Evolutionary conservation across 1,284 basidiomycete genomes (phyloP).

Genomic region (Calocybe gambosa): DNA sequence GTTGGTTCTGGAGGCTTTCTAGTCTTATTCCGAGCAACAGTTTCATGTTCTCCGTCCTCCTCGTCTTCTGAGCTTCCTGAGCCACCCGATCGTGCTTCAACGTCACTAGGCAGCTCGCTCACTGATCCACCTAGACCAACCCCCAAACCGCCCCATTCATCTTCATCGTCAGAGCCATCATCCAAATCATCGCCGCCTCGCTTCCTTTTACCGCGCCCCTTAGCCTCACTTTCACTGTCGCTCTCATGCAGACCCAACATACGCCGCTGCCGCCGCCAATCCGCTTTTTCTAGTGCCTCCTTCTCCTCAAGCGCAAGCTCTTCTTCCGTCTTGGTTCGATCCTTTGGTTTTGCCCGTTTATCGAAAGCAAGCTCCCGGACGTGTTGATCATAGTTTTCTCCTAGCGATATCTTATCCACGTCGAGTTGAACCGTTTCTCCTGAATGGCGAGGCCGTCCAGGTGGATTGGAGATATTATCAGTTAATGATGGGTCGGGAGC

Average conservation of each 20-base stretch:
- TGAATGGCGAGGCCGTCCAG: constrained; percentile 19
- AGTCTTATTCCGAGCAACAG: constrained; percentile 28
- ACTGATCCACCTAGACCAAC: constrained; percentile 32
- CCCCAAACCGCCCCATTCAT: constrained; percentile 40
- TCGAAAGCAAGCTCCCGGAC: constrained; percentile 94
- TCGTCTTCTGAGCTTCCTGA: constrained; percentile 16
- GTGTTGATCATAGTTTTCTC: constrained; percentile 78
- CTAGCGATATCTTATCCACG: constrained; percentile 20
- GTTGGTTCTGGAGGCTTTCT: constrained; percentile 25
- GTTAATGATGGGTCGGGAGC: constrained; percentile 44
- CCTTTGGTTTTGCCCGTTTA: constrained; percentile 88
- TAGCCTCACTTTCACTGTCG: constrained; percentile 54
- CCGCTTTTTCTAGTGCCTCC: constrained; percentile 81
- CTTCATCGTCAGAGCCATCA: constrained; percentile 77
- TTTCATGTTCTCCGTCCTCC: constrained; percentile 37
- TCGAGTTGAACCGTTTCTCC: constrained; percentile 15
- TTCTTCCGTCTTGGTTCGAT: constrained; percentile 95
- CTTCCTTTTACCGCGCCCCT: constrained; percentile 41
- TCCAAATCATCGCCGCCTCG: constrained; percentile 83
- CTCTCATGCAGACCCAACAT: constrained; percentile 81
- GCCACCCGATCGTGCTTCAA: constrained; percentile 34
- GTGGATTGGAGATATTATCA: constrained; percentile 31
- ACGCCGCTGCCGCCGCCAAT: constrained; percentile 71
- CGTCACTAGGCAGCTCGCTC: constrained; percentile 23
- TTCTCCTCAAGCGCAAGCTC: constrained; percentile 89